phyloP scores from a whole-genome alignment of 129 eudicot genomes.

The Ambrosia trifida region DNA sequence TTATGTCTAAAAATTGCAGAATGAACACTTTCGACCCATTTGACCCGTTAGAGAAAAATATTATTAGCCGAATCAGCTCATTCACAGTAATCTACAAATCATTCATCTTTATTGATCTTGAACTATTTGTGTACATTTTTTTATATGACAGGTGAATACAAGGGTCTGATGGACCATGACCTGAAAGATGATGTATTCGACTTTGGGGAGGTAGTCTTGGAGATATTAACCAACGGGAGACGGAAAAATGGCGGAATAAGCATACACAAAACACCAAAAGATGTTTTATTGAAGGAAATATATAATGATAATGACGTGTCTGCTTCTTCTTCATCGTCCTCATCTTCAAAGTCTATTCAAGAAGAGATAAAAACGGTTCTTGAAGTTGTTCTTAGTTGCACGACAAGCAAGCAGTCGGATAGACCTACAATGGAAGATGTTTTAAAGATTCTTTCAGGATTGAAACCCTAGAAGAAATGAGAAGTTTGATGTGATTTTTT shows the following conservation, averaged over 20 bases:
- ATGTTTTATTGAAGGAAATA: conserved; percentile 52
- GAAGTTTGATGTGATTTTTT: conserved; percentile 18
- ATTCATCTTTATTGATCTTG: not conserved
- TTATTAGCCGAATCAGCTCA: not conserved
- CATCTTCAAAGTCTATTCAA: conserved; percentile 40
- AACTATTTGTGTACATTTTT: not conserved
- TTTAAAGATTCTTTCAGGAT: conserved; percentile 55
- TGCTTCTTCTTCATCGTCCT: conserved; percentile 33
- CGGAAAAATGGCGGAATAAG: conserved; percentile 49
- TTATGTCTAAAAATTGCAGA: not conserved
- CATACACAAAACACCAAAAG: conserved; percentile 42
- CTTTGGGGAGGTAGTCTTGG: conserved; percentile 70
- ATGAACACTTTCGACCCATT: not conserved
- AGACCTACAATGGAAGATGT: conserved; percentile 77
- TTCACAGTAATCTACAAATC: not conserved
- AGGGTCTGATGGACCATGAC: conserved; percentile 52
- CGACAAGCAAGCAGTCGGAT: conserved; percentile 50
- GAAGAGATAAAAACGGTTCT: conserved; percentile 56
- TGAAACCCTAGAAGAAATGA: conserved; percentile 37
- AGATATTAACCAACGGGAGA: conserved; percentile 69
- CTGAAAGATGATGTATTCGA: conserved; percentile 53
- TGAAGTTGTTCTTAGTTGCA: conserved; percentile 69
- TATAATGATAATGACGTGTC: conserved; percentile 51
- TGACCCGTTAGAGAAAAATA: not conserved
- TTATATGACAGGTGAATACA: conserved; percentile 51